A percentile compares a stretch with the other conserved stretches of the same genome.
Evolutionary conservation across 2,329 filamentous ascomycete genomes (phyloP).

Genomic region (Botryotinia convoluta): DNA sequence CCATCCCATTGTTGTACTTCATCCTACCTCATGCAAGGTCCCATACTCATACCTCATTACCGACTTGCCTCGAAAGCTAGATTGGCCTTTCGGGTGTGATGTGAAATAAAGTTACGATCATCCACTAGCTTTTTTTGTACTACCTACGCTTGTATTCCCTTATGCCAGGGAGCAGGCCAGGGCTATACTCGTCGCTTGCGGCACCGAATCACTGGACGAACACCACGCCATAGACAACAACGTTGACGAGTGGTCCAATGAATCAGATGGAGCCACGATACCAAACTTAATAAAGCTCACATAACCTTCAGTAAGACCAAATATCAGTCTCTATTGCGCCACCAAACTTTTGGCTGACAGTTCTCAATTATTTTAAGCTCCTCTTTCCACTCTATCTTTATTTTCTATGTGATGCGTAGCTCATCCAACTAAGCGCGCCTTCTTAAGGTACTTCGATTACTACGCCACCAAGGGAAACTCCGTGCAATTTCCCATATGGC

Average conservation of each 20-base stretch:
- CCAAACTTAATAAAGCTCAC: conserved; percentile 1
- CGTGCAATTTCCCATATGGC: conserved; percentile 12
- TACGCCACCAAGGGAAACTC: conserved; percentile 10
- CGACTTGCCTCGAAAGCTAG: conserved; percentile 13
- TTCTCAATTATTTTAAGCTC: neutral
- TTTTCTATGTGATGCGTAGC: neutral
- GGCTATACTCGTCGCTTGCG: conserved; percentile 4
- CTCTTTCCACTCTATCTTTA: neutral
- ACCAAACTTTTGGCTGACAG: neutral
- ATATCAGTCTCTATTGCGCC: neutral
- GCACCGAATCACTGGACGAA: neutral
- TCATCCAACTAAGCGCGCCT: neutral
- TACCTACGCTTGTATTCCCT: conserved; percentile 2
- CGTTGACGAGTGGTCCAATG: conserved; percentile 6
- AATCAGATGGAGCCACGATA: conserved; percentile 14
- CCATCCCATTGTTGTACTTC: neutral
- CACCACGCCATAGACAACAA: conserved; percentile 4
- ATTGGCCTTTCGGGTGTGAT: conserved; percentile 17
- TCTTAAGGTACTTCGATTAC: neutral
- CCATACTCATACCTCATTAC: conserved; percentile 14
- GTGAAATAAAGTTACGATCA: conserved; percentile 16
- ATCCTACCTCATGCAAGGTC: conserved; percentile 14
- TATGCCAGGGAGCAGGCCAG: conserved; percentile 4
- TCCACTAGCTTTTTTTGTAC: neutral
- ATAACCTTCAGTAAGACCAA: neutral